These are phyloP conservation scores for Geotrichum restrictum DNA, from an alignment of 1,139 yeast genomes.

Conservation along the genomic window DNA sequence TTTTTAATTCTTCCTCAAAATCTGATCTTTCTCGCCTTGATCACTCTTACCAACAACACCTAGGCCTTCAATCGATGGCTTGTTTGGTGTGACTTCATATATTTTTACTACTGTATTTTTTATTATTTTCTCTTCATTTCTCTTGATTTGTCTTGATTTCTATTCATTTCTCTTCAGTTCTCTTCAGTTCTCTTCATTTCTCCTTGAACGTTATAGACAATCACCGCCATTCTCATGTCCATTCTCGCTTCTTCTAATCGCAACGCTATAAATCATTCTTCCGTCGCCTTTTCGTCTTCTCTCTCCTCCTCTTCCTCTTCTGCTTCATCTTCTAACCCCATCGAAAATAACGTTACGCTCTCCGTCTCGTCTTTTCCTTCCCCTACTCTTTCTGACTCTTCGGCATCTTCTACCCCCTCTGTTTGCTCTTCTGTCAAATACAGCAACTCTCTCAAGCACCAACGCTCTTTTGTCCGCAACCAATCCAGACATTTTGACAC, in stretches of 20 bases:
- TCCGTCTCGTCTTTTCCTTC: slow-evolving; percentile 8
- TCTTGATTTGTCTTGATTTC: too few relatives aligned
- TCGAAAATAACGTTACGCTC: neutral
- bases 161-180: too few relatives aligned
- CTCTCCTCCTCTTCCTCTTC: neutral
- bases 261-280: neutral
- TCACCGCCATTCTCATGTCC: neutral
- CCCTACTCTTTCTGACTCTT: slow-evolving; percentile 16
- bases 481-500: slow-evolving; percentile 20
- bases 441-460: slow-evolving; percentile 3
- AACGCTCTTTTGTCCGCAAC: slow-evolving; percentile 7
- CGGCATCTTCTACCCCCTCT: slow-evolving; percentile 7
- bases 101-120: neutral
- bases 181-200: too few relatives aligned
- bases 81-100: neutral
- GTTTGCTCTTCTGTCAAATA: neutral
- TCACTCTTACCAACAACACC: neutral
- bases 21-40: neutral
- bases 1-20: neutral
- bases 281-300: neutral
- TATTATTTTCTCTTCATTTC: neutral
- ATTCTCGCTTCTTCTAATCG: neutral
- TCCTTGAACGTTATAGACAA: too few relatives aligned
- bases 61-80: neutral
- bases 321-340: neutral